Conservation (phyloP, 2,329 filamentous ascomycete genomes). For the Exophiala xenobiotica region DNA sequence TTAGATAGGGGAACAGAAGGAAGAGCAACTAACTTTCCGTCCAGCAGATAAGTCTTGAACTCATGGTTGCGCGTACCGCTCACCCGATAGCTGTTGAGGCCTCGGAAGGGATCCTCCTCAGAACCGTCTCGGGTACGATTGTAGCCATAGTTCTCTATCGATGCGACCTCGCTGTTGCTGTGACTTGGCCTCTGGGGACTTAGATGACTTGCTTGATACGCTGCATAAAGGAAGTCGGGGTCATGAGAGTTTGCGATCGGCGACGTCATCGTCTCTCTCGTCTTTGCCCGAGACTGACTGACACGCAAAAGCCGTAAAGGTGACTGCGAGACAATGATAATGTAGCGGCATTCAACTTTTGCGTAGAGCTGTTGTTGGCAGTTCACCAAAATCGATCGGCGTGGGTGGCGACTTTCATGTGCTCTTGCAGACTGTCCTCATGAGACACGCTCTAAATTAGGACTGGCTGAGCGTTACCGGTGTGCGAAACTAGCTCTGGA, state of each 20-base stretch:
- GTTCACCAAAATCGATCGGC: slow-evolving; percentile 19
- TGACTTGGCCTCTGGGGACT: slow-evolving; percentile 15
- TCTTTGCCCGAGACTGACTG: slow-evolving; percentile 18
- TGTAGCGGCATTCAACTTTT: slow-evolving; percentile 22
- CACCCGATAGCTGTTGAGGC: slow-evolving; percentile 21
- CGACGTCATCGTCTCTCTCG: slow-evolving; percentile 19
- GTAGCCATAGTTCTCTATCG: slow-evolving; percentile 23
- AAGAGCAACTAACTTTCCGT: slow-evolving; percentile 24
- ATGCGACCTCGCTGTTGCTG: slow-evolving; percentile 21
- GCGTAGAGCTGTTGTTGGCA: slow-evolving; percentile 17
- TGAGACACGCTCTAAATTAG: slow-evolving; percentile 17
- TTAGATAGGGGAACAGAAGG: slow-evolving; percentile 12
- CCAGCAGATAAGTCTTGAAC: slow-evolving; percentile 23
- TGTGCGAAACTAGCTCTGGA: slow-evolving; percentile 15
- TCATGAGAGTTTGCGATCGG: slow-evolving; percentile 17
- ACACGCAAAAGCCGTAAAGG: slow-evolving; percentile 15
- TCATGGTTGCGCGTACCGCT: slow-evolving; percentile 23
- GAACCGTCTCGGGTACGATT: slow-evolving; percentile 16
- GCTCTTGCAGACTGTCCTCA: slow-evolving; percentile 14
- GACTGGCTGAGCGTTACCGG: slow-evolving; percentile 14
- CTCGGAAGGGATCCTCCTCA: slow-evolving; percentile 20
- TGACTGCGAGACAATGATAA: slow-evolving; percentile 20
- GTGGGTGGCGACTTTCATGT: slow-evolving; percentile 15
- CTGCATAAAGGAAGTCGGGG: slow-evolving; percentile 14
- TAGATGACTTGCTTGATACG: slow-evolving; percentile 17